Base-by-base conservation (phyloP, 371 early-diverging fungal genomes). In the Nematocida major region DNA sequence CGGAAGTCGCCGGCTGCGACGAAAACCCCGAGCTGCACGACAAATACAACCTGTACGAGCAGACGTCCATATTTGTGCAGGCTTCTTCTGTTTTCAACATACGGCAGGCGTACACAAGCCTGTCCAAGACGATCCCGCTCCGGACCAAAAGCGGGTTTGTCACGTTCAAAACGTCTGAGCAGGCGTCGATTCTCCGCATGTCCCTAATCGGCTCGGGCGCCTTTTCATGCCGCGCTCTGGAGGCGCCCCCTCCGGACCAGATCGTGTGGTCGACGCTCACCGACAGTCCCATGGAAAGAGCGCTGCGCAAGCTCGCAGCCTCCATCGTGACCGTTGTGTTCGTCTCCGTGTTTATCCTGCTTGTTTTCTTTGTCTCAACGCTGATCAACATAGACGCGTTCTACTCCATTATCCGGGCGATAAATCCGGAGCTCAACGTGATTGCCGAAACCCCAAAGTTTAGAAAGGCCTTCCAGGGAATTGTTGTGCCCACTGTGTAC, bases 191-290 rank as follows among this genome's bases (percentile, higher is more conserved):
- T 28, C 62, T 84, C 18, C 69, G 68, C 62, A 82, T 83, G 61
- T 61, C 80, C 11, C 66, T 83, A 38, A 82, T 85, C 22, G 80
- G 81, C 0, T 73, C 84, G 2, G 80, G 78, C 26, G 59, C 81
- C 18, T 85, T 85, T 50, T 77, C 81, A 26, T 68, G 78, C 50
- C 45, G 51, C 20, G 81, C 81, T 1, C 47, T 67, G 45, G 54
- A 57, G 30, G 86, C 86, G 13, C 86, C 86, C 4, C 68, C 83
- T 20, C 83, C 86, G 42, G 81, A 84, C 42, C 82, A 83, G 49
- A 65, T 84, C 38, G 82, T 83, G 4, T 85, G 84, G 84, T 32
- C 49, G 32, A 81, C 82, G 49, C 65, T 85, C 2, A 79, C 54
- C 24, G 67, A 73, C 34, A 43, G 73, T 1, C 80, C 66, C 43